These are phyloP conservation scores for Aureobasidium sp. DNA, from an alignment of 2,329 filamentous ascomycete species.

Conservation along the genomic window DNA sequence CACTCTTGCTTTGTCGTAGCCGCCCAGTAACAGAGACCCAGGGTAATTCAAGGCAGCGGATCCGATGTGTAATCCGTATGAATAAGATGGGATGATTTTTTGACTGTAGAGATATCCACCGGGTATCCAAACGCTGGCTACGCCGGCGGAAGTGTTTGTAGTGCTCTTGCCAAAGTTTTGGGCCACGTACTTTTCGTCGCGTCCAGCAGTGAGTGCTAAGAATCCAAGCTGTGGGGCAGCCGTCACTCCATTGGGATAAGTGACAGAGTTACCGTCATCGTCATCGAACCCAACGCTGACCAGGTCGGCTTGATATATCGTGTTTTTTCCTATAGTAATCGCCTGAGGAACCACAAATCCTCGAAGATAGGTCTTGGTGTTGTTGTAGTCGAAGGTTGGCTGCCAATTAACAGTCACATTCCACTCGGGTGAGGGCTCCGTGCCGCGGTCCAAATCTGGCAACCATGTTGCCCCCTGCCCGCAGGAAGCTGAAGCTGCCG, in stretches of 20 bases:
- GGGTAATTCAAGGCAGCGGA: constrained; percentile 25
- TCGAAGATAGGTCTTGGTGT: neutral
- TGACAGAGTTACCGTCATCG: neutral
- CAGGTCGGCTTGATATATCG: neutral
- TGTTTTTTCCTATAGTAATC: neutral
- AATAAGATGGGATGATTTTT: constrained; percentile 22
- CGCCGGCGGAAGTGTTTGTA: neutral
- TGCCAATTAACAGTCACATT: neutral
- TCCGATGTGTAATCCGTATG: constrained; percentile 30
- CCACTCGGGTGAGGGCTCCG: neutral
- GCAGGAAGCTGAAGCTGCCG: neutral
- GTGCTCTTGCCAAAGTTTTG: neutral
- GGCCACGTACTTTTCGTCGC: neutral
- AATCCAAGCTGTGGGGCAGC: constrained; percentile 2
- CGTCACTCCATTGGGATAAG: neutral
- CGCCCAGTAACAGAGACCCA: constrained; percentile 29
- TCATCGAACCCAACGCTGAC: neutral
- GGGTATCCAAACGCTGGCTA: neutral
- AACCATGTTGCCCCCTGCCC: neutral
- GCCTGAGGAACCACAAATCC: neutral
- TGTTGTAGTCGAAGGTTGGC: neutral
- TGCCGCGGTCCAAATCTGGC: neutral
- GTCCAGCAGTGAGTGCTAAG: neutral
- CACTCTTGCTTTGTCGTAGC: constrained; percentile 30
- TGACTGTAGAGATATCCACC: constrained; percentile 15